Evolutionary conservation across 2,329 filamentous ascomycete species (phyloP).

Genomic region (Ophiostoma piceae): DNA sequence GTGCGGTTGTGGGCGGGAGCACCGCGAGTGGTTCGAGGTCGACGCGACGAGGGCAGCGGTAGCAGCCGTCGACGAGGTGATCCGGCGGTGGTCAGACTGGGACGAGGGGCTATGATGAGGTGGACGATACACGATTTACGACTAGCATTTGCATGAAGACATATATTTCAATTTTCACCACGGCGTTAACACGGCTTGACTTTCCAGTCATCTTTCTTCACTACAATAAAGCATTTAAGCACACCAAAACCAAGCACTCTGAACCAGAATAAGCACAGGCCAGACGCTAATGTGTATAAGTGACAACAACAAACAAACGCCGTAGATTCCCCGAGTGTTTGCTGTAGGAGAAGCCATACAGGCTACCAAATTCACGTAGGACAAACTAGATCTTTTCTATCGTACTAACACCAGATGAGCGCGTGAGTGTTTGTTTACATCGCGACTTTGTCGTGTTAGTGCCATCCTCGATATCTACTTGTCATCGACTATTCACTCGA

Average conservation of each 20-base stretch:
- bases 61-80: conserved; percentile 58
- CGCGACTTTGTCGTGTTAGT: background rate
- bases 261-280: no score
- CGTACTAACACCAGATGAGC: background rate
- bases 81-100: conserved; percentile 80
- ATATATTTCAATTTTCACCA: background rate
- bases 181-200: background rate
- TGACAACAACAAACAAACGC: background rate
- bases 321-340: background rate
- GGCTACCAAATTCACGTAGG: background rate
- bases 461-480: background rate
- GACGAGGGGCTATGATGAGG: conserved; percentile 47
- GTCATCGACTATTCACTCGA: background rate
- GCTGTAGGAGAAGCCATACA: background rate
- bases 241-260: no score
- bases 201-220: no score
- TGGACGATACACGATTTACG: background rate
- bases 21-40: conserved; percentile 94
- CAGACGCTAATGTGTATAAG: no score
- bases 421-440: background rate
- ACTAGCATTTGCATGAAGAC: background rate
- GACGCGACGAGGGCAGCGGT: conserved; percentile 68
- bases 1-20: conserved; percentile 78
- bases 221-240: background rate
- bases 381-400: background rate